Evolutionary conservation across 306 rosid species (phyloP).

Genomic region (Gastrolobium bilobum): DNA sequence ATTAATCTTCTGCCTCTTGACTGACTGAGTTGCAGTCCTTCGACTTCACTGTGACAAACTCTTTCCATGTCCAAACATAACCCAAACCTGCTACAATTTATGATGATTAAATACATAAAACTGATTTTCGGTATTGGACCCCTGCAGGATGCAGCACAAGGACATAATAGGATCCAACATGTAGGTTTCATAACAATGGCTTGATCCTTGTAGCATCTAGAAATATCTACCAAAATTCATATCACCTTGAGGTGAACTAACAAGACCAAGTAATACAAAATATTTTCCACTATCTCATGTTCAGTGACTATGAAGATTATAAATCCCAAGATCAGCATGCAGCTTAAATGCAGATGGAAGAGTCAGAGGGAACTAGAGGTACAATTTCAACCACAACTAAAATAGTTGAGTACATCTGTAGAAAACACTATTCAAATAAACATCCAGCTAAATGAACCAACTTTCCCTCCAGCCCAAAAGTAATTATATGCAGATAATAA

Average conservation of each 20-base stretch:
- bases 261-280: constrained; percentile 18
- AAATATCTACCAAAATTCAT: constrained; percentile 23
- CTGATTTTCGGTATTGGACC: background rate
- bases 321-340: background rate
- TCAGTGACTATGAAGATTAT: background rate
- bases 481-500: background rate
- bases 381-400: constrained; percentile 4
- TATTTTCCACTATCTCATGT: background rate
- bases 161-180: constrained; percentile 11
- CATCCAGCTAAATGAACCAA: constrained; percentile 25
- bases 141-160: constrained; percentile 13
- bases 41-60: constrained; percentile 36
- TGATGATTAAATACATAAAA: constrained; percentile 19
- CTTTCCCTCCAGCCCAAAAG: constrained; percentile 3
- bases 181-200: background rate
- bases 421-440: background rate
- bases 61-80: constrained; percentile 25
- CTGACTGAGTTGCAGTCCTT: constrained; percentile 30
- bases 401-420: constrained; percentile 8
- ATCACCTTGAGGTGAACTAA: constrained; percentile 4
- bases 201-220: constrained; percentile 13
- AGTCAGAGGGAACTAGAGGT: background rate
- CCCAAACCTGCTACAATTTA: constrained; percentile 19
- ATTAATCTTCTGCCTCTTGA: constrained; percentile 29
- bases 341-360: background rate